Base-by-base conservation (phyloP, 1,284 basidiomycete genomes). In the Bjerkandera adusta region DNA sequence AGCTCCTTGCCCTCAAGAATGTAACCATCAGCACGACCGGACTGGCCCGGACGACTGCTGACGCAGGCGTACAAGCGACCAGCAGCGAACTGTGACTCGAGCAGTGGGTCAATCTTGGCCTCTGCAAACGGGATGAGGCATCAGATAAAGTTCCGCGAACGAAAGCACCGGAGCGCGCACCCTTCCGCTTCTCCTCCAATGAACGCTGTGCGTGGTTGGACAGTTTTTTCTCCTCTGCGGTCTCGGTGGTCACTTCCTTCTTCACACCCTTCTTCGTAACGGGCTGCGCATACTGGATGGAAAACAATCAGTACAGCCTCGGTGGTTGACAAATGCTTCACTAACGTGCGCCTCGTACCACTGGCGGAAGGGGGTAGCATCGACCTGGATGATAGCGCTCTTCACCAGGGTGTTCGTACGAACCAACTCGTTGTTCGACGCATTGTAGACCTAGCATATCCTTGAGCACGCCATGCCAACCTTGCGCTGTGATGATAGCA, bases 351-450 rank as follows among this genome's bases (percentile, higher is more conserved):
- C 75, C 76, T 97, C 94, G 68, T 97, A 97, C 93, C 93, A 97
- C 74, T 96, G 93, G 60, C 93, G 84, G 90, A 97, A 97, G 57
- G 94, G 95, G 39, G 93, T 85, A 55, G 94, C 94, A 76, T 97
- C 94, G 64, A 97, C 69, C 70, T 97, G 93, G 71, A 97, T 91
- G 72, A 97, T 89, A 58, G 89, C 89, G 56, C 84, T 79, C 79
- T 95, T 97, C 67, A 97, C 94, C 51, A 97, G 85, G 52, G 94
- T 97, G 79, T 97, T 97, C 61, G 94, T 97, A 66, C 94, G 91
- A 67, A 97, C 94, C 65, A 97, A 83, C 75, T 97, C 94, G 75
- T 97, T 97, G 85, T 97, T 97, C 56, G 94, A 94, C 40, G 95
- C 83, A 71, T 97, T 97, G 83, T 97, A 97, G 44, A 92, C 89